These are phyloP conservation scores for Silene latifolia DNA, from an alignment of 148 eudicot species.

Conservation along the genomic window DNA sequence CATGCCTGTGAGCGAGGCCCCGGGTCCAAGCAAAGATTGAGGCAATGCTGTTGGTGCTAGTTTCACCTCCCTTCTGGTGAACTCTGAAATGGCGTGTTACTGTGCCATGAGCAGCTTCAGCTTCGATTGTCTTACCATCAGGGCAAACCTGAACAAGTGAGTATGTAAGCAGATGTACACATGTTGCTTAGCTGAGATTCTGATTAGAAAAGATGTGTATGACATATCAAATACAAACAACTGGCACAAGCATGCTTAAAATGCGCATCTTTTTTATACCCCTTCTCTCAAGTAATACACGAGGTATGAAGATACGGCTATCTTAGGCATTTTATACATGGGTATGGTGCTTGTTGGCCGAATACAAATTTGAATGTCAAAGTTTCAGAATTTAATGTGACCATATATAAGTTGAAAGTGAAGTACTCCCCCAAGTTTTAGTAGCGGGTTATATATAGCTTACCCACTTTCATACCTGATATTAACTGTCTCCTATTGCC, in stretches of 20 bases:
- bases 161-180: conserved; percentile 1
- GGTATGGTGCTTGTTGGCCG: too few species aligned
- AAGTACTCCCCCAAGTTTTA: background rate
- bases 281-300: too few species aligned
- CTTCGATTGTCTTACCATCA: conserved; percentile 91
- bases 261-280: too few species aligned
- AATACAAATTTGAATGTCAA: too few species aligned
- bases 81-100: conserved; percentile 90
- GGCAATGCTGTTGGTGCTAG: conserved; percentile 94
- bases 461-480: background rate
- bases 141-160: conserved; percentile 62
- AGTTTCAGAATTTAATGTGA: too few species aligned
- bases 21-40: conserved; percentile 95
- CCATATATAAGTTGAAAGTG: background rate
- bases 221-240: too few species aligned
- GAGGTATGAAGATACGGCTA: too few species aligned
- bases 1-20: conserved; percentile 84
- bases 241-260: too few species aligned
- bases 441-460: background rate
- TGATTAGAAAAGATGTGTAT: background rate
- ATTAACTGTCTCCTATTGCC: background rate
- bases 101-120: conserved; percentile 97
- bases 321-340: too few species aligned
- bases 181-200: background rate
- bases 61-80: conserved; percentile 93